These are phyloP conservation scores for Heterococcus sp. DNA, from an alignment of 108 stramenopile genomes.

Conservation along the genomic window DNA sequence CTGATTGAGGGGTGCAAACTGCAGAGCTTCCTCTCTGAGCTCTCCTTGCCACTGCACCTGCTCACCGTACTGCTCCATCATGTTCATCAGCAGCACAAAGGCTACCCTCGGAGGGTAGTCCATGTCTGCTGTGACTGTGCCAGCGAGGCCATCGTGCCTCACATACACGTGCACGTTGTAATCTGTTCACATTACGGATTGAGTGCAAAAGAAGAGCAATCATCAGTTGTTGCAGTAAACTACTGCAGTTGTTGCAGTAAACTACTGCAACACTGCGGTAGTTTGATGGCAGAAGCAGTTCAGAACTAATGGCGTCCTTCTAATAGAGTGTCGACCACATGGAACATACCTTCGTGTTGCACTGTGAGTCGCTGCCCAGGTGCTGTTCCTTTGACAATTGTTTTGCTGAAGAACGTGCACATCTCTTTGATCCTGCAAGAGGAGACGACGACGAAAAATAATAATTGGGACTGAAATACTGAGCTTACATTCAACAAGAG, in stretches of 20 bases:
- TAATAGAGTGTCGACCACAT: too few relatives aligned
- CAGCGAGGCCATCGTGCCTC: slow-evolving; percentile 88
- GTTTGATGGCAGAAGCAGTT: too few relatives aligned
- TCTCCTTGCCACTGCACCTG: slow-evolving; percentile 61
- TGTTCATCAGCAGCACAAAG: slow-evolving; percentile 87
- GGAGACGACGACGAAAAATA: too few relatives aligned
- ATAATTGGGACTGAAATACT: too few relatives aligned
- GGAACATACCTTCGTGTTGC: slow-evolving; percentile 65
- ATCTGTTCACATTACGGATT: too few relatives aligned
- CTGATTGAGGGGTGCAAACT: slow-evolving; percentile 53
- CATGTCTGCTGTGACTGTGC: slow-evolving; percentile 83
- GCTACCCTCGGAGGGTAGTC: slow-evolving; percentile 98
- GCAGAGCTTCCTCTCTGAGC: slow-evolving; percentile 48
- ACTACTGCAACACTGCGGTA: too few relatives aligned
- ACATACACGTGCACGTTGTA: slow-evolving; percentile 97
- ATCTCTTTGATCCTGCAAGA: slow-evolving; percentile 87
- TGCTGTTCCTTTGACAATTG: slow-evolving; percentile 89
- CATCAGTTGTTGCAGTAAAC: slow-evolving; percentile 40
- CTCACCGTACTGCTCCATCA: slow-evolving; percentile 83
- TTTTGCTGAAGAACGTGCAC: slow-evolving; percentile 94
- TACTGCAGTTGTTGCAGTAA: not conserved
- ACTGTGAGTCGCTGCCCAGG: slow-evolving; percentile 96
- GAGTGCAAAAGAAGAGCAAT: too few relatives aligned
- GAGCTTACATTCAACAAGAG: not conserved
- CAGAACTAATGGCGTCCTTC: too few relatives aligned